Evolutionary conservation across 495 filamentous ascomycete species (phyloP).

Genomic region (Hyaloscypha finlandica): DNA sequence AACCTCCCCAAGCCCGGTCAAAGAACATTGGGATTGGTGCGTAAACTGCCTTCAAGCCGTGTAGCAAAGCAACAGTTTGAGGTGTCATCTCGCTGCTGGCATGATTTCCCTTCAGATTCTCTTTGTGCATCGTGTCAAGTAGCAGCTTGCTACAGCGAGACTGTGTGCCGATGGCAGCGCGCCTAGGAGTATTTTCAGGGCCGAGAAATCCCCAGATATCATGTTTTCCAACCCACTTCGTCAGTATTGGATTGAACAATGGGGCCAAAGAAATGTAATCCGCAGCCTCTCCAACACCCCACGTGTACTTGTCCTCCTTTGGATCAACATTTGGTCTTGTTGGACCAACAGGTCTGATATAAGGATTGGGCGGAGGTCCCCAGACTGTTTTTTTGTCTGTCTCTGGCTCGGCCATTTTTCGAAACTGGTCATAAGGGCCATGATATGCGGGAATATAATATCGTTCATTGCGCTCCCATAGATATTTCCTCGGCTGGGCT

Average conservation of each 20-base stretch:
- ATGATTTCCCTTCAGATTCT: conserved; percentile 60
- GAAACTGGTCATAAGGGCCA: conserved; percentile 59
- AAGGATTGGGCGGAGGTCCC: conserved; percentile 56
- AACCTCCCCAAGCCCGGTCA: conserved; percentile 58
- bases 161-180: conserved; percentile 67
- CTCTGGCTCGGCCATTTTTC: conserved; percentile 47
- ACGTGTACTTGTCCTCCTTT: conserved; percentile 62
- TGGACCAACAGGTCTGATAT: conserved; percentile 61
- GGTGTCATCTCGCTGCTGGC: conserved; percentile 73
- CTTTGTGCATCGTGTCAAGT: conserved; percentile 65
- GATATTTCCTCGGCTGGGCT: conserved; percentile 63
- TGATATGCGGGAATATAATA: conserved; percentile 70
- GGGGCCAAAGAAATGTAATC: conserved; percentile 73
- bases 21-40: conserved; percentile 72
- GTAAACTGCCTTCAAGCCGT: conserved; percentile 71
- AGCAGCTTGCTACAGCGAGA: conserved; percentile 62
- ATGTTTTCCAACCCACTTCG: conserved; percentile 62
- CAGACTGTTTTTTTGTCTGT: conserved; percentile 55
- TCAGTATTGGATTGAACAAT: conserved; percentile 66
- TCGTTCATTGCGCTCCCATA: conserved; percentile 75
- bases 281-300: conserved; percentile 77
- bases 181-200: conserved; percentile 57
- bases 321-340: conserved; percentile 53
- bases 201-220: conserved; percentile 63
- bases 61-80: conserved; percentile 62